phyloP scores from a whole-genome alignment of 345 rosid genomes.

The Sonneratia caseolaris region DNA sequence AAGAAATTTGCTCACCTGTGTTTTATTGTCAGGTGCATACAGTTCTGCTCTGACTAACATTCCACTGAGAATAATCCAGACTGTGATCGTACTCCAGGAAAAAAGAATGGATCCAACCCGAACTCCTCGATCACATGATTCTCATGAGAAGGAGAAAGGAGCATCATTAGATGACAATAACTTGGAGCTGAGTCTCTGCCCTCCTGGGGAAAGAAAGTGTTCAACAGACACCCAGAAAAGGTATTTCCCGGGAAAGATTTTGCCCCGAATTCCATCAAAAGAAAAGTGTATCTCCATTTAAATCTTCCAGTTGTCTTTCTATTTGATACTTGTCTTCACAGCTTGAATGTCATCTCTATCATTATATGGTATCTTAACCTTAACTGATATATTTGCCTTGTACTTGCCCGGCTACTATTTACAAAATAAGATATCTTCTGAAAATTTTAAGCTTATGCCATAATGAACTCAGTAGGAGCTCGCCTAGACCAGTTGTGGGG shows the following conservation, averaged over 20 bases:
- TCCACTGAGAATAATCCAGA: background rate
- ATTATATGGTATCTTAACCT: background rate
- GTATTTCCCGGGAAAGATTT: background rate
- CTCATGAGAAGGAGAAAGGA: conserved; percentile 6
- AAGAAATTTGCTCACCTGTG: background rate
- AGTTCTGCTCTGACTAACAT: background rate
- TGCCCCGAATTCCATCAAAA: background rate
- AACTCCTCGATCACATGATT: conserved; percentile 8
- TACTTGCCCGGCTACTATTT: background rate
- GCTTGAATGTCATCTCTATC: background rate
- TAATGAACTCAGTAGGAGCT: conserved; percentile 18
- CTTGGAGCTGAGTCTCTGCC: conserved; percentile 38
- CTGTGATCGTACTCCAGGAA: background rate
- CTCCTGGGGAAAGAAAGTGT: conserved; percentile 21
- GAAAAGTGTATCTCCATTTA: background rate
- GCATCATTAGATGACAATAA: conserved; percentile 20
- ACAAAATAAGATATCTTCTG: background rate
- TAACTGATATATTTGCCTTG: background rate
- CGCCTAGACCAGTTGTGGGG: conserved; percentile 24
- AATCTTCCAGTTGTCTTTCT: background rate
- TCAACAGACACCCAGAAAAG: conserved; percentile 21
- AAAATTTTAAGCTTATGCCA: background rate
- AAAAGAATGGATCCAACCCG: background rate
- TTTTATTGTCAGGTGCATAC: background rate
- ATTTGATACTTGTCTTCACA: no score